Conservation (phyloP, 352 stramenopile genomes). For the Aphanomyces euteiches region DNA sequence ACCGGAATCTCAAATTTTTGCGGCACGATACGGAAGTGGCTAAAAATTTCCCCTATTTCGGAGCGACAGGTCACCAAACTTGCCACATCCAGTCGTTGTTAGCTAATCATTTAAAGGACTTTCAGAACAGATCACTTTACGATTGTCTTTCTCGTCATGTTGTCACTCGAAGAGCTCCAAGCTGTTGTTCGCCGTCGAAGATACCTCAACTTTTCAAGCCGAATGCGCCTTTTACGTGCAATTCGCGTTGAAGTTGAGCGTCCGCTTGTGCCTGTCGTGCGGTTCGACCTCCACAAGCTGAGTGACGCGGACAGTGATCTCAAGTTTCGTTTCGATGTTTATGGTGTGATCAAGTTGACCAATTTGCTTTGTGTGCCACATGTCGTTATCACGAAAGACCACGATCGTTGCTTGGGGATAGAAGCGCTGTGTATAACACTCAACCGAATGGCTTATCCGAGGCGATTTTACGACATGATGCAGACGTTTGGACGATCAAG, state of each 20-base stretch:
- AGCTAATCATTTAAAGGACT: background rate
- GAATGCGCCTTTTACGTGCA: background rate
- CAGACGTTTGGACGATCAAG: conserved; percentile 12
- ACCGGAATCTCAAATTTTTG: too few relatives aligned
- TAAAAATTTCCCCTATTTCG: background rate
- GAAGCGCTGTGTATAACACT: conserved; percentile 14
- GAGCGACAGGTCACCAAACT: background rate
- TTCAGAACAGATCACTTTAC: background rate
- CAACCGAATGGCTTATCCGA: conserved; percentile 1
- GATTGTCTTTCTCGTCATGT: background rate
- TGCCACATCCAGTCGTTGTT: background rate
- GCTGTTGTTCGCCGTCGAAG: background rate
- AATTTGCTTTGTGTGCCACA: background rate
- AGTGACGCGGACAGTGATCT: background rate
- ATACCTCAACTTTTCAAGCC: background rate
- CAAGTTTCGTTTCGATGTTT: conserved; percentile 11
- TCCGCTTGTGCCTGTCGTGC: background rate
- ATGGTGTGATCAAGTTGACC: background rate
- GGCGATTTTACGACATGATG: conserved; percentile 16
- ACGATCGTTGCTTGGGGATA: background rate
- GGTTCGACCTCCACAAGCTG: background rate
- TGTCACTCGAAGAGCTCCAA: conserved; percentile 9
- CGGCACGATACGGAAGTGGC: background rate
- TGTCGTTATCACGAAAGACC: background rate
- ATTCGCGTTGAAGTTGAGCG: background rate